A percentile compares a stretch with the other conserved stretches of the same genome.
phyloP scores from a whole-genome alignment of 306 rosid species.

The Pyrus betulifolia region DNA sequence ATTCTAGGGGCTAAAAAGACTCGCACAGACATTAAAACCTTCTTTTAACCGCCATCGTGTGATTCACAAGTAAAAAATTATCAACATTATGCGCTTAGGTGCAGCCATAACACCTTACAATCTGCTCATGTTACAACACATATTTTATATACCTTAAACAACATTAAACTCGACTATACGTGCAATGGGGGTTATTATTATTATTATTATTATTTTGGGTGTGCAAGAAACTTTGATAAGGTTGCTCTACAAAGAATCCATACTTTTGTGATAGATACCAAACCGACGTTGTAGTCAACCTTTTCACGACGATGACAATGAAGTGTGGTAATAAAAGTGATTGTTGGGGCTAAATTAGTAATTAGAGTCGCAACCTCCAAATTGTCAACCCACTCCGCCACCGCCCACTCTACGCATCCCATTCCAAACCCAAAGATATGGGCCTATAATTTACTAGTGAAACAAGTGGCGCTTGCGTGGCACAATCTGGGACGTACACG shows the following conservation, averaged over 20 bases:
- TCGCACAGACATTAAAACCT: fast-evolving
- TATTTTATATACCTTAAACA: too few species aligned
- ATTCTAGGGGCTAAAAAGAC: fast-evolving
- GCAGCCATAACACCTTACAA: too few species aligned
- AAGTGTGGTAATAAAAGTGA: background rate
- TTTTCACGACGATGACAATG: background rate
- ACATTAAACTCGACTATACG: too few species aligned
- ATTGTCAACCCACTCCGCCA: background rate
- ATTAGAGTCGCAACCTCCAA: background rate
- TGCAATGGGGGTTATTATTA: too few species aligned
- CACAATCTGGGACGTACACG: background rate
- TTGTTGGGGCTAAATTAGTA: background rate
- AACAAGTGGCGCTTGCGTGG: constrained; percentile 3
- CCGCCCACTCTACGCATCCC: background rate
- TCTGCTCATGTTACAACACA: too few species aligned
- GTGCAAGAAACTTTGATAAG: too few species aligned
- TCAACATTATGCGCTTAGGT: too few species aligned
- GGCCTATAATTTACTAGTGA: constrained; percentile 1
- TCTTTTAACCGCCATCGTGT: fast-evolving
- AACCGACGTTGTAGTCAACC: too few species aligned
- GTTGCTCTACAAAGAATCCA: too few species aligned
- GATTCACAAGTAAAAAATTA: too few species aligned
- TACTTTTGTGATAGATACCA: too few species aligned
- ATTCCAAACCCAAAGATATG: background rate
- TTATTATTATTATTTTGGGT: too few species aligned